Base-by-base conservation (phyloP, 352 stramenopile species). In the Globisporangium emineosum region DNA sequence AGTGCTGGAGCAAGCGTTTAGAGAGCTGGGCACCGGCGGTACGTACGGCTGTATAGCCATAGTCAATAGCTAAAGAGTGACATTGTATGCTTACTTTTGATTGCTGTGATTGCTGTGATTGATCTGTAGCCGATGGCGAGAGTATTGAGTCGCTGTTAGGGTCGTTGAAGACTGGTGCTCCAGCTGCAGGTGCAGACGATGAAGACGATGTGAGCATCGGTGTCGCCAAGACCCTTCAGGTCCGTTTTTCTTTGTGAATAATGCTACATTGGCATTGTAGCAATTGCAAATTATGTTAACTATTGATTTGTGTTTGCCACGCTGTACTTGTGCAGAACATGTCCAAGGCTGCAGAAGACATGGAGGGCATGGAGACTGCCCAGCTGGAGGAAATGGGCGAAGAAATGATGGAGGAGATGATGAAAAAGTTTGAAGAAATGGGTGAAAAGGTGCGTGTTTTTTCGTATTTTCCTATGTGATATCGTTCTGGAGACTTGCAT, bases 381-480 rank as follows among this genome's bases (percentile, higher is more conserved):
- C 85, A 95, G 54, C 66, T 93, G 9, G 93, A 98, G 67, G 72
- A 88, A 27, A 97, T 97, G 79, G 91, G 91, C 58, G 93, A 98
- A 69, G 83, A 98, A 19, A 98, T 98, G 79, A 98, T 99, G 91
- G 64, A 89, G 42, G 84, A 98, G 60, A 98, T 99, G 86, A 98
- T 98, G 89, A 87, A 84, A 50, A 94, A 98, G 71, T 98, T 98
- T 66, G 92, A 98, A 62, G 80, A 93, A 64, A 90, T 98, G 89
- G 93, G 93, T 33, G 87, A 98, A 63, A 98, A 98, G 77, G 92
- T 94, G 50, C 12, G 60, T 25, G 29, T 5, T 13, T 54, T 56
- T 29, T 42, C 15, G 10, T 56, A 35, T 17, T 15, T 9, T n/a
- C 50, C 8, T 57, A 1, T 2, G 15, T 40, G 12, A 32, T 25